Percentiles rank a stretch among this genome's conserved stretches.
Conservation (phyloP, 1,284 basidiomycete genomes). For the Apiotrichum domesticum region DNA sequence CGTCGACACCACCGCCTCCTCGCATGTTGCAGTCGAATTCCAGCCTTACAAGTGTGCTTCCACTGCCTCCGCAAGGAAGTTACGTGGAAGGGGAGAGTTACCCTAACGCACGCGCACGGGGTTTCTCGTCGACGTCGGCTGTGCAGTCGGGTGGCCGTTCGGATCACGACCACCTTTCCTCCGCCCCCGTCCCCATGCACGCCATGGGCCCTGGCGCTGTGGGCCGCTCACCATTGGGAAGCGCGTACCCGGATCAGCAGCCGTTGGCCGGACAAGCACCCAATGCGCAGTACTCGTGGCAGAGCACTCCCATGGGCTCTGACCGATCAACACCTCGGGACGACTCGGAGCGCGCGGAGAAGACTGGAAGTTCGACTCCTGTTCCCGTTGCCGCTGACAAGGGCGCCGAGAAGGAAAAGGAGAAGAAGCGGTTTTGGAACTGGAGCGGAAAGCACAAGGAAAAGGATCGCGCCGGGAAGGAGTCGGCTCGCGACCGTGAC, state of each 20-base stretch:
- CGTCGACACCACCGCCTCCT: slow-evolving; percentile 6
- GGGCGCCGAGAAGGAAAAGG: slow-evolving; percentile 4
- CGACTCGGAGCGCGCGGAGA: not conserved
- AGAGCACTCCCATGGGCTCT: not conserved
- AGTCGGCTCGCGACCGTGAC: not conserved
- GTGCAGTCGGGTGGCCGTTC: too few species aligned
- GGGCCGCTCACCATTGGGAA: slow-evolving; percentile 11
- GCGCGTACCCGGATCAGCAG: slow-evolving; percentile 8
- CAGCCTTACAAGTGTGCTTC: slow-evolving; percentile 20
- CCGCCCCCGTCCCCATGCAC: slow-evolving; percentile 6
- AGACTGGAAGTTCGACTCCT: not conserved
- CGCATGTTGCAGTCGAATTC: slow-evolving; percentile 4
- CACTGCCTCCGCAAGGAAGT: slow-evolving; percentile 10
- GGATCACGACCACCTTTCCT: too few species aligned
- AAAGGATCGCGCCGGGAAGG: not conserved
- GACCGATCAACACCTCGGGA: not conserved
- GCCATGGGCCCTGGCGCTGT: slow-evolving; percentile 14
- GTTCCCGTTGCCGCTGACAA: not conserved
- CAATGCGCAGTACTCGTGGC: slow-evolving; percentile 1
- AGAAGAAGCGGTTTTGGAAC: slow-evolving; percentile 14
- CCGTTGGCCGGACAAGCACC: not conserved
- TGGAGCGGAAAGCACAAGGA: slow-evolving; percentile 9
- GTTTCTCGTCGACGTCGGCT: slow-evolving; percentile 12
- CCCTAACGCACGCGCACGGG: slow-evolving; percentile 1
- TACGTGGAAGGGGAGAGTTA: not conserved